Conservation (phyloP, 2,329 filamentous ascomycete genomes). For the Aspergillus uvarum region DNA sequence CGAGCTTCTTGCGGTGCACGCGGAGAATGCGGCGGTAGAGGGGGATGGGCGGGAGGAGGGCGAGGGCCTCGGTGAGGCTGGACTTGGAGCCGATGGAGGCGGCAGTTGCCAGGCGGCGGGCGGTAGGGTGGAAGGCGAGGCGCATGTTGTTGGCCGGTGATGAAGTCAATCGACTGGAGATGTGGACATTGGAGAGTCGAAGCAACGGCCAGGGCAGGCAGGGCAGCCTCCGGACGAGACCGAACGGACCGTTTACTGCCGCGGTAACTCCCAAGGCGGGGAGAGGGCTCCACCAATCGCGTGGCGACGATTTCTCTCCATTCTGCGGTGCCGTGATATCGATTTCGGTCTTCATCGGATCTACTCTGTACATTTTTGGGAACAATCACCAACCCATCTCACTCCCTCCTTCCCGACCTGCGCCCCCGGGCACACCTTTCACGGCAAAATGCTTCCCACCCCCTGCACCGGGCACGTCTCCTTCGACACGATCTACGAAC, state of each 20-base stretch:
- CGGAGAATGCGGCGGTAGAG: conserved; percentile 86
- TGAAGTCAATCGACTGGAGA: no score
- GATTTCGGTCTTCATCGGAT: not conserved
- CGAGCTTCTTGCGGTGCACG: conserved; percentile 77
- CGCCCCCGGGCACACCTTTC: not conserved
- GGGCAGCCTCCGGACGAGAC: no score
- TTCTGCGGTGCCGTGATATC: no score
- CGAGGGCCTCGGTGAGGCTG: conserved; percentile 53
- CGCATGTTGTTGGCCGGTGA: conserved; percentile 31
- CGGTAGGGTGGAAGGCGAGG: conserved; percentile 25
- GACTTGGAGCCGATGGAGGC: conserved; percentile 41
- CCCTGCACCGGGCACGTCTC: conserved; percentile 89
- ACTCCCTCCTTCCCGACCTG: not conserved
- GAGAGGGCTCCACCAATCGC: not conserved
- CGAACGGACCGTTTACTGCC: not conserved
- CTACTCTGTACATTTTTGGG: no score
- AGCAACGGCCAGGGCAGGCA: no score
- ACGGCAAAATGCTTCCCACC: conserved; percentile 70
- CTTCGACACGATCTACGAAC: conserved; percentile 88
- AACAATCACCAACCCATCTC: not conserved
- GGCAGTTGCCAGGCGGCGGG: conserved; percentile 40
- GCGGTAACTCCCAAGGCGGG: conserved; percentile 8
- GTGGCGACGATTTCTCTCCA: no score
- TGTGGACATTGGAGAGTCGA: no score
- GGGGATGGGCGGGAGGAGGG: conserved; percentile 81